Evolutionary conservation across 176 grass and related monocot genomes (phyloP), one percentile per base, ranked within the genome.

Genomic region (Coix lacrymajobi): DNA sequence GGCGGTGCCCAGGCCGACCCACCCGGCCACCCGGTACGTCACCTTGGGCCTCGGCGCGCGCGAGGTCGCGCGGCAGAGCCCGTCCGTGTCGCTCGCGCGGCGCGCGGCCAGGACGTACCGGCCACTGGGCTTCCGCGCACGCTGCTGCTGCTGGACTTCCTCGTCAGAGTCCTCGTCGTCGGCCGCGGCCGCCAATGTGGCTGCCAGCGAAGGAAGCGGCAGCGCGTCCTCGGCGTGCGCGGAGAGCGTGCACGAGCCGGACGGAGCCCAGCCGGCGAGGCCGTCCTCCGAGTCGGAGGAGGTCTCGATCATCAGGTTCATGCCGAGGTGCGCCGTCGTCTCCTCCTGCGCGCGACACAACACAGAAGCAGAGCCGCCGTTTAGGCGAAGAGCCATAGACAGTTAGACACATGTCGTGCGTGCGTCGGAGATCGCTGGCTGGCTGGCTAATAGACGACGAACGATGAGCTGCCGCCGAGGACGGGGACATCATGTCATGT

Each of bases 21-120:
- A 92, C 8, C n/a, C 92, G n/a, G 84, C 28, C 15, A 94, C 73
- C 7, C 90, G 89, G 74, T 94, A 94, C 12, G 92, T 91, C 39
- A 94, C 44, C 26, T 82, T 78, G 24, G 85, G 19, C 64, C 29
- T 46, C 32, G 86, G 61, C 54, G 34, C 62, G 38, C 72, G 62
- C 7, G 84, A 26, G 32, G 89, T 45, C 62, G 57, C 83, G 10
- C 86, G 78, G 40, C 24, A 45, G 0, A 88, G 87, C 8, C 92
- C 92, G 89, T 89, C 90, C 84, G 41, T 87, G 11, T 81, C 85
- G 73, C 71, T 78, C 8, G 64, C 45, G 3, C 92, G 89, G 61
- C 56, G 38, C 24, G 78, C 49, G 26, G 72, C 89, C 30, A 89
- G 14, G 6, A 94, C 80, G 69, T 87, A 85, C 71, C 84, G 78